Evolutionary conservation across 2,329 filamentous ascomycete species (phyloP).

Genomic region (Phialocephala subalpina): DNA sequence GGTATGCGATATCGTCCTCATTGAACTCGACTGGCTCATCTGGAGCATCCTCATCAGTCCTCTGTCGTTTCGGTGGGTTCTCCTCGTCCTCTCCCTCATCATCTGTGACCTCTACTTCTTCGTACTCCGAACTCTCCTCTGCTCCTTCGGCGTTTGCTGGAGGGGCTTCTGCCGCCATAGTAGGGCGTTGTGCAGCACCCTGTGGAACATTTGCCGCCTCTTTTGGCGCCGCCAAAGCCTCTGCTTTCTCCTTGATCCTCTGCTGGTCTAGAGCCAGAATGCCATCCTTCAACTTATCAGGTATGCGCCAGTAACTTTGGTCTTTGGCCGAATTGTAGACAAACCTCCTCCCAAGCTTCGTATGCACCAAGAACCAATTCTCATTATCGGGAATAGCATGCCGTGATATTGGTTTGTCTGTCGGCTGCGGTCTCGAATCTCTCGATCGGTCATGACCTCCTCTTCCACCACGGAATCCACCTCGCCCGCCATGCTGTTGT

Average conservation of each 20-base stretch:
- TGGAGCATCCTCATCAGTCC: conserved; percentile 50
- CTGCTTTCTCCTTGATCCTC: conserved; percentile 67
- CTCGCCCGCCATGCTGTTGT: conserved; percentile 41
- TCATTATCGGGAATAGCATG: conserved; percentile 80
- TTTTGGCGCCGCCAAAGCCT: conserved; percentile 38
- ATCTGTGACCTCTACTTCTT: conserved; percentile 55
- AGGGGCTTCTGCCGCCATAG: conserved; percentile 20
- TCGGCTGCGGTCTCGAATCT: conserved; percentile 64
- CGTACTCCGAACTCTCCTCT: conserved; percentile 76
- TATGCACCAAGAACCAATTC: conserved; percentile 93
- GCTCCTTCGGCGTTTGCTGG: conserved; percentile 47
- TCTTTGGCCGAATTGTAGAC: conserved; percentile 88
- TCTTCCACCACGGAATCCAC: conserved; percentile 52
- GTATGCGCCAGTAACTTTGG: conserved; percentile 94
- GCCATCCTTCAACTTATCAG: conserved; percentile 82
- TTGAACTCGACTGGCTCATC: conserved; percentile 77
- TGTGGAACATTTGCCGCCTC: conserved; percentile 36
- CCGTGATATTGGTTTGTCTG: conserved; percentile 84
- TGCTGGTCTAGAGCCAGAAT: conserved; percentile 78
- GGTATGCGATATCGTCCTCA: conserved; percentile 93
- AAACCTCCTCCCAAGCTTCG: conserved; percentile 87
- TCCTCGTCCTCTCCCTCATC: conserved; percentile 59
- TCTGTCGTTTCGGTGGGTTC: conserved; percentile 57
- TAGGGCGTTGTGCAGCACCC: conserved; percentile 35
- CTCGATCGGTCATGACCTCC: conserved; percentile 60